These are phyloP conservation scores for Penicillium sp. DNA, from an alignment of 2,329 filamentous ascomycete genomes.

Conservation along the genomic window DNA sequence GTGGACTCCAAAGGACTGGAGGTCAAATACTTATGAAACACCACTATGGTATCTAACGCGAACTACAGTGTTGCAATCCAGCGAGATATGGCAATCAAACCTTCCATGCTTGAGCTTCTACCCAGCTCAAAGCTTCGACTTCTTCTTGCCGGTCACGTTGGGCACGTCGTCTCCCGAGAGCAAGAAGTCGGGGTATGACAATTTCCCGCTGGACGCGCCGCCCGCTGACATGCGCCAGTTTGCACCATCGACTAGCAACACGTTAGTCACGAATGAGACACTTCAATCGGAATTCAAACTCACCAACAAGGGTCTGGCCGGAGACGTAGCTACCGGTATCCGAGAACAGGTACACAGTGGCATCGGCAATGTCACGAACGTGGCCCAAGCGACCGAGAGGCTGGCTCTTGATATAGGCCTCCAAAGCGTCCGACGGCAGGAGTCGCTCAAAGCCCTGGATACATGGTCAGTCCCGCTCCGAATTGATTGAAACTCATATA, in stretches of 20 bases:
- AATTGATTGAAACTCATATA: neutral
- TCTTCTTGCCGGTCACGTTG: conserved; percentile 62
- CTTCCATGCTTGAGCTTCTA: neutral
- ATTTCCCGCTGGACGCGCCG: conserved; percentile 35
- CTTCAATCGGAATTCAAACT: conserved; percentile 15
- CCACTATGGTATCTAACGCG: neutral
- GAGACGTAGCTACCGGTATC: conserved; percentile 85
- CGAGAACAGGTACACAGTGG: conserved; percentile 85
- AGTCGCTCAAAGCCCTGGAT: conserved; percentile 65
- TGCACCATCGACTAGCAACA: conserved; percentile 41
- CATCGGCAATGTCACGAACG: conserved; percentile 87
- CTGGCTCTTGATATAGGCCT: conserved; percentile 53
- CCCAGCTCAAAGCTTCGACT: conserved; percentile 52
- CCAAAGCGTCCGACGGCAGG: conserved; percentile 54
- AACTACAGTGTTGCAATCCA: neutral
- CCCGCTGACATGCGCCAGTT: conserved; percentile 42
- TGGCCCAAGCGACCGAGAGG: conserved; percentile 77
- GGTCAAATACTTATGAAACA: too few species aligned
- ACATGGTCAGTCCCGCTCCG: neutral
- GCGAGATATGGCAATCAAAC: neutral
- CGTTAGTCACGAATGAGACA: neutral
- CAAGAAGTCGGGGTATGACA: conserved; percentile 62
- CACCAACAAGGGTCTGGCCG: conserved; percentile 72
- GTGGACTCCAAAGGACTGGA: too few species aligned
- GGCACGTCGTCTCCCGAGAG: conserved; percentile 55